phyloP scores from a whole-genome alignment of 2,329 filamentous ascomycete species.

The Exophiala lecanii-corni region DNA sequence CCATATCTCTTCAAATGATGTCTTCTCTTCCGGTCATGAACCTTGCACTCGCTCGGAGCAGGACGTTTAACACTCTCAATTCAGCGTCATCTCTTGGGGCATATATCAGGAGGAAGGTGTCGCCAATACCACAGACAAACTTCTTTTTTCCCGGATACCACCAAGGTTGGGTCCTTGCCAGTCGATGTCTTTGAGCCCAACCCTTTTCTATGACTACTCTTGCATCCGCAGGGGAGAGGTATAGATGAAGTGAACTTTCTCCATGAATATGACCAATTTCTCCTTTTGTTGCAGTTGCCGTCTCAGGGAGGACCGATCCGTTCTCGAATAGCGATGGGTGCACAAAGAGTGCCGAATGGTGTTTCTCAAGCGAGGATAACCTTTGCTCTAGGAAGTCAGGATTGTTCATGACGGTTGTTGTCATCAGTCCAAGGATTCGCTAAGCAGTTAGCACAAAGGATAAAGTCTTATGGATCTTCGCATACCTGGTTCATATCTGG shows the following conservation, averaged over 20 bases:
- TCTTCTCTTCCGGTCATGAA: constrained; percentile 19
- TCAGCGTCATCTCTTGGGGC: constrained; percentile 68
- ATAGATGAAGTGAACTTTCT: constrained; percentile 74
- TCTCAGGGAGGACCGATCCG: constrained; percentile 46
- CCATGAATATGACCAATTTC: constrained; percentile 78
- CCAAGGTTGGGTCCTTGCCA: constrained; percentile 53
- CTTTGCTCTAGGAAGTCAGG: constrained; percentile 15
- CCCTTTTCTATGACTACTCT: constrained; percentile 66
- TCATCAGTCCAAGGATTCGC: constrained; percentile 15
- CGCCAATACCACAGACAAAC: constrained; percentile 15
- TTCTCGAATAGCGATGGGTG: constrained; percentile 15
- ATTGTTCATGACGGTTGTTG: constrained; percentile 15
- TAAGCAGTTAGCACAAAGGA: constrained; percentile 5
- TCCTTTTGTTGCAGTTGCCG: constrained; percentile 50
- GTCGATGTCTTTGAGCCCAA: constrained; percentile 69
- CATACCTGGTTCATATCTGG: constrained; percentile 39
- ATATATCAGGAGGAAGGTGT: constrained; percentile 63
- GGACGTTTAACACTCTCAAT: constrained; percentile 52
- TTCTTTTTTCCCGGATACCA: constrained; percentile 50
- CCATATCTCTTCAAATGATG: constrained; percentile 5
- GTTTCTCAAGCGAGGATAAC: constrained; percentile 16
- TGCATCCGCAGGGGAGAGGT: constrained; percentile 73
- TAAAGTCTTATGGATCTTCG: background rate
- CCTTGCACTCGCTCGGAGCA: constrained; percentile 19
- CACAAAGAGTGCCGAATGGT: constrained; percentile 19